These are phyloP conservation scores for Penicillium diatomitis DNA, from an alignment of 495 filamentous ascomycete genomes.

Conservation along the genomic window DNA sequence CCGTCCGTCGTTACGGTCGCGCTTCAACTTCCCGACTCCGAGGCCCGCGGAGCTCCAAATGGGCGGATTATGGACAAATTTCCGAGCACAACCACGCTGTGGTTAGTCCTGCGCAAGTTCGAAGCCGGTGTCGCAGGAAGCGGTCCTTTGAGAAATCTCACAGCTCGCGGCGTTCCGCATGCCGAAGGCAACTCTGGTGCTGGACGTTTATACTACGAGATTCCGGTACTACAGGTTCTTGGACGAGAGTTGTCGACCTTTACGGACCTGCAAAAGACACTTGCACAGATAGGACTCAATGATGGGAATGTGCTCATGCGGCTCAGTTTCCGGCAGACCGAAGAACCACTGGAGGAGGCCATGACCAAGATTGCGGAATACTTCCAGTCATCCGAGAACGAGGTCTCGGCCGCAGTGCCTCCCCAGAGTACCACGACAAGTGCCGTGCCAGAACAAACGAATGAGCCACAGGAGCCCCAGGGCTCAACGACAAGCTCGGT, in stretches of 20 bases:
- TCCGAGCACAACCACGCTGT: slow-evolving; percentile 72
- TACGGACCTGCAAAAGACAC: slow-evolving; percentile 73
- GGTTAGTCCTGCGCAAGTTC: slow-evolving; percentile 81
- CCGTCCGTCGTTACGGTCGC: slow-evolving; percentile 78
- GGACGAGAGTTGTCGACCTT: slow-evolving; percentile 67
- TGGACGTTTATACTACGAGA: slow-evolving; percentile 79
- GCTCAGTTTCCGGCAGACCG: slow-evolving; percentile 63
- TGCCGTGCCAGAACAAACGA: slow-evolving; percentile 12
- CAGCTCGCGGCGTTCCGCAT: slow-evolving; percentile 61
- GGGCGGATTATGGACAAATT: slow-evolving; percentile 72
- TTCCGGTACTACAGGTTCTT: slow-evolving; percentile 72
- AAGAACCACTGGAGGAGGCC: slow-evolving; percentile 74
- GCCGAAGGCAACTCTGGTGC: slow-evolving; percentile 40
- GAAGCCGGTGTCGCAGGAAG: slow-evolving; percentile 55
- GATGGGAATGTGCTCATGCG: slow-evolving; percentile 70
- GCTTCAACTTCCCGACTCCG: slow-evolving; percentile 65
- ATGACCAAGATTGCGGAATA: slow-evolving; percentile 69
- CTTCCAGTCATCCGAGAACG: slow-evolving; percentile 44
- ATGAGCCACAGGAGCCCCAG: slow-evolving; percentile 7
- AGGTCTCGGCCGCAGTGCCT: slow-evolving; percentile 9
- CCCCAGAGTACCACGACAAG: slow-evolving; percentile 2
- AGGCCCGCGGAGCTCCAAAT: slow-evolving; percentile 45
- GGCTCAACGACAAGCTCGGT: neutral
- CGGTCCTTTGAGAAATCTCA: slow-evolving; percentile 59
- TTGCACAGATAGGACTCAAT: slow-evolving; percentile 81